Conservation (phyloP, 2,329 filamentous ascomycete species). For the Alternaria atra region DNA sequence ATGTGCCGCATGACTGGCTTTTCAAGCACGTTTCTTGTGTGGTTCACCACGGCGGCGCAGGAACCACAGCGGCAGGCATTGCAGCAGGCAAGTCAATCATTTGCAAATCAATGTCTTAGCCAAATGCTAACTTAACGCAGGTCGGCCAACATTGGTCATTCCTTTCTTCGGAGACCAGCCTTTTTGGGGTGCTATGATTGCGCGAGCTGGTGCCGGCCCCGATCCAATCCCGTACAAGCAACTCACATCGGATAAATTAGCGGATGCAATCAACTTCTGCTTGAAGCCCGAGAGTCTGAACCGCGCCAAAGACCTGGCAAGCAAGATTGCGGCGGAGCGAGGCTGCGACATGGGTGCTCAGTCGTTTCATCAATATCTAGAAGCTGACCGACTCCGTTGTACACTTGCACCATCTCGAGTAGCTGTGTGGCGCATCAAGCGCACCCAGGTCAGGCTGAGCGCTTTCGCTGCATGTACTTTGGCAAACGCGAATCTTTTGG, state of each 20-base stretch:
- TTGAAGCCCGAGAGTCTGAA: conserved; percentile 48
- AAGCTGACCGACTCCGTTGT: conserved; percentile 36
- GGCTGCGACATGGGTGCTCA: conserved; percentile 37
- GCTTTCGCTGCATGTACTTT: conserved; percentile 38
- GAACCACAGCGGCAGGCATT: conserved; percentile 78
- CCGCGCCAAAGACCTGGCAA: conserved; percentile 31
- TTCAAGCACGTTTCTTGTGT: conserved; percentile 81
- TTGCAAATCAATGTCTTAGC: no score
- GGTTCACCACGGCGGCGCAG: conserved; percentile 85
- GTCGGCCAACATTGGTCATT: conserved; percentile 80
- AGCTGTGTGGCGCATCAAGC: conserved; percentile 37
- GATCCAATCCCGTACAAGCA: conserved; percentile 58
- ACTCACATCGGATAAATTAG: conserved; percentile 51
- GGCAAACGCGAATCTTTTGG: conserved; percentile 21
- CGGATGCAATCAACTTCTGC: conserved; percentile 57
- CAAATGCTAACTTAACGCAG: conserved; percentile 65
- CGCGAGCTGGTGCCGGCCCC: conserved; percentile 61
- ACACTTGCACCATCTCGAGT: conserved; percentile 30
- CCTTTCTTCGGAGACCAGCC: conserved; percentile 75
- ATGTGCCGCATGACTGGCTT: conserved; percentile 86
- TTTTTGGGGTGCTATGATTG: conserved; percentile 63
- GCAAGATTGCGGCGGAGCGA: conserved; percentile 36
- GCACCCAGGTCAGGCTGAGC: conserved; percentile 30
- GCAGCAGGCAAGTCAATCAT: not conserved
- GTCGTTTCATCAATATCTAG: conserved; percentile 37